Evolutionary conservation across 306 rosid genomes (phyloP).

Genomic region (Prinsepia uniflora): DNA sequence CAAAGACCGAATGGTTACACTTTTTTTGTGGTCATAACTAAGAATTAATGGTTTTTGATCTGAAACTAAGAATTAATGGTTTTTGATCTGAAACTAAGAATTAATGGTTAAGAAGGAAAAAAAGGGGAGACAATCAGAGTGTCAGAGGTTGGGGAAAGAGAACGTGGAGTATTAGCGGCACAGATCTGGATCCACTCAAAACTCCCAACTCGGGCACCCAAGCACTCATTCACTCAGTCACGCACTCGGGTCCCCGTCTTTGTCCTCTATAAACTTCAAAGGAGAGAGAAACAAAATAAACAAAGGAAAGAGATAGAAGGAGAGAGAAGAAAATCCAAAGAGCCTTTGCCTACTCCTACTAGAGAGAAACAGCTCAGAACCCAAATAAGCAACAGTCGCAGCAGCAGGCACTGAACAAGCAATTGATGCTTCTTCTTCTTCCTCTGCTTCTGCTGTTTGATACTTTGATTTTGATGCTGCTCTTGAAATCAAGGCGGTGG

Average conservation of each 20-base stretch:
- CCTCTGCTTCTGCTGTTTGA: too few species aligned
- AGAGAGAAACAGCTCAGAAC: constrained; percentile 27
- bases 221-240: constrained; percentile 1
- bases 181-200: constrained; percentile 65
- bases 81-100: too few species aligned
- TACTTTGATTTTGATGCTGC: too few species aligned
- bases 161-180: constrained; percentile 61
- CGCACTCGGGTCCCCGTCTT: constrained; percentile 11
- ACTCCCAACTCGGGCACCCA: constrained; percentile 20
- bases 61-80: too few species aligned
- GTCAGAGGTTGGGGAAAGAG: constrained; percentile 59
- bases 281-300: constrained; percentile 29
- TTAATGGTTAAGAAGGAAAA: neutral
- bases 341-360: neutral
- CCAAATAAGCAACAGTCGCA: constrained; percentile 24
- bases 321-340: constrained; percentile 20
- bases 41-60: too few species aligned
- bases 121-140: neutral
- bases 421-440: constrained; percentile 37
- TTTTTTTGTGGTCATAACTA: too few species aligned
- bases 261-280: constrained; percentile 30
- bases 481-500: constrained; percentile 39
- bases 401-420: constrained; percentile 9
- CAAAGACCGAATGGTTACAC: too few species aligned
- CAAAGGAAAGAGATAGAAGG: constrained; percentile 1